Evolutionary conservation across 2,329 filamentous ascomycete species (phyloP), one percentile per base, ranked within the genome.

Genomic region (Talaromyces sp.): DNA sequence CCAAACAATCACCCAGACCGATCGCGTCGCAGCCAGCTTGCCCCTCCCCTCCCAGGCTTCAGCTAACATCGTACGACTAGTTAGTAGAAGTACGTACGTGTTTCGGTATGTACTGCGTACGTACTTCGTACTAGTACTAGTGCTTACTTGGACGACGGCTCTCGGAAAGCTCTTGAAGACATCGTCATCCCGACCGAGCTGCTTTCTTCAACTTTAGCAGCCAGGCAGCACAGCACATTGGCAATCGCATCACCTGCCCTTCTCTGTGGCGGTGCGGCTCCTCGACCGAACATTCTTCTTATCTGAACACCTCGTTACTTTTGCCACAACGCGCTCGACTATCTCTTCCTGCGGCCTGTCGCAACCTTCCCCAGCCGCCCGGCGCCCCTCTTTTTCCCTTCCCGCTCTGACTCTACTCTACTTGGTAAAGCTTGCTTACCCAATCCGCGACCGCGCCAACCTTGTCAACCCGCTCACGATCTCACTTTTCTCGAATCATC

Each of bases 391-490:
- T 63, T 51, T 61, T 49, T 25, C 45, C 45, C 40, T 49, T 58
- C 40, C 62, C 53, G 53, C 53, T 49, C 29, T 45, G 56, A 63
- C 25, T 56, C 36, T 40, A 17, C 56, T 29, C 22, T 45, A 29
- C 22, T 59, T 45, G 61, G 54, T 51, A 47, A 65, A 60, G 63
- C 51, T 65, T 56, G 49, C 49, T 63, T 63, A 51, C 31, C 29
- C 62, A 60, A 64, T 38, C 29, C 54, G 64, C 64, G 62, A 59
- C 60, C 59, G 64, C 59, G 64, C 64, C 59, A 66, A 58, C 64
- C 58, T 40, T 36, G 43, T 45, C 53, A 62, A 62, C 29, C 64
- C 64, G 64, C 58, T 58, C 43, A 27, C 56, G 58, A 59, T 61
- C 58, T 56, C 38, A 58, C 64, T 56, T 61, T 51, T 53, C 49